Evolutionary conservation across 192 early-diverging fungal species (phyloP).

Genomic region (Linnemannia schmuckeri): DNA sequence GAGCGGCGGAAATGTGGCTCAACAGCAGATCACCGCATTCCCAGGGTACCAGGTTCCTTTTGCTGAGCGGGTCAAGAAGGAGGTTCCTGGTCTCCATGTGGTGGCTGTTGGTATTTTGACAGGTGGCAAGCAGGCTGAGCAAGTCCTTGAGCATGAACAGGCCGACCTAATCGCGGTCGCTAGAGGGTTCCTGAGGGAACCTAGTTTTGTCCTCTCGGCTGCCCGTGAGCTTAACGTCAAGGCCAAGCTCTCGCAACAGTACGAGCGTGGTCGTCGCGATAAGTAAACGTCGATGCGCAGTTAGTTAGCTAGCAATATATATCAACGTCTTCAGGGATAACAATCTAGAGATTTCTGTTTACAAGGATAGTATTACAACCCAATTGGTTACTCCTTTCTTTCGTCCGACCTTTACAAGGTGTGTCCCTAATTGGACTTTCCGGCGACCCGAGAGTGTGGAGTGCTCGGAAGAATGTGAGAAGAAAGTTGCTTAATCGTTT

Average conservation of each 20-base stretch:
- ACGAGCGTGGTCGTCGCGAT: conserved; percentile 46
- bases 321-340: too few relatives aligned
- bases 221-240: conserved; percentile 76
- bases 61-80: conserved; percentile 70
- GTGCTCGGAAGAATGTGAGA: neutral
- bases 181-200: conserved; percentile 77
- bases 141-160: conserved; percentile 67
- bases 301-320: neutral
- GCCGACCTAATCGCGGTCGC: conserved; percentile 86
- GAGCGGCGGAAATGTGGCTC: conserved; percentile 75
- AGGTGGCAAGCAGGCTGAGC: conserved; percentile 75
- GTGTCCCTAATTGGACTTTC: neutral
- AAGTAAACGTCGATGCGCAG: conserved; percentile 2
- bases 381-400: neutral
- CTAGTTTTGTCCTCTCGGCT: conserved; percentile 74
- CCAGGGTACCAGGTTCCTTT: conserved; percentile 81
- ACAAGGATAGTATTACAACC: neutral
- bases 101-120: conserved; percentile 83
- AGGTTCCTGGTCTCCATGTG: conserved; percentile 65
- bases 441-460: neutral
- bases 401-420: neutral
- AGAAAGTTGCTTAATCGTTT: neutral
- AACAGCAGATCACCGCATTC: conserved; percentile 59
- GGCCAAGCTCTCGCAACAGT: conserved; percentile 72
- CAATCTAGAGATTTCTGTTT: neutral